Percentiles rank a stretch among this genome's conserved stretches.
Conservation (phyloP, 139 green algal species). For the Closterium sp. region DNA sequence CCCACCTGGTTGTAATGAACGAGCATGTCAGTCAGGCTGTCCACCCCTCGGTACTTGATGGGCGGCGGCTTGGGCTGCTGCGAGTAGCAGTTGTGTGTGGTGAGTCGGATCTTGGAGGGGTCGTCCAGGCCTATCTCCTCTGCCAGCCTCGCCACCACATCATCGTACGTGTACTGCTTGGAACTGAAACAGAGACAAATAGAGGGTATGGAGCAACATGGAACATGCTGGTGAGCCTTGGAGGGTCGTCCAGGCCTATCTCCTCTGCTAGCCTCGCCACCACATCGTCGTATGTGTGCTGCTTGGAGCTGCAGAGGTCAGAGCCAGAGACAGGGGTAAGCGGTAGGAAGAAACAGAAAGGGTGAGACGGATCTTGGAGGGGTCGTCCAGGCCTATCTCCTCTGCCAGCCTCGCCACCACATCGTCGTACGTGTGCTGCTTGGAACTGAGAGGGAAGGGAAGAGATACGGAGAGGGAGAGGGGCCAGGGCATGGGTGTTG, state of each 20-base stretch:
- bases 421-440: too few species aligned
- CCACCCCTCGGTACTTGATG: constrained; percentile 60
- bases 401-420: too few species aligned
- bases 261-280: constrained; percentile 59
- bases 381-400: constrained; percentile 59
- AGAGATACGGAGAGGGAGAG: too few species aligned
- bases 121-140: constrained; percentile 56
- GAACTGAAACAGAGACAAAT: not conserved
- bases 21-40: constrained; percentile 71
- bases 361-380: constrained; percentile 70
- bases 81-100: constrained; percentile 81
- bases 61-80: constrained; percentile 53
- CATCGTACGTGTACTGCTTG: constrained; percentile 71
- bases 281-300: constrained; percentile 78
- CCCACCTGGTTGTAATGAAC: constrained; percentile 48
- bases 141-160: constrained; percentile 69
- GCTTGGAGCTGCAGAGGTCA: too few species aligned
- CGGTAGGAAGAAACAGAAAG: too few species aligned
- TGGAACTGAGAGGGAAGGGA: too few species aligned
- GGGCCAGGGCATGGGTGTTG: too few species aligned
- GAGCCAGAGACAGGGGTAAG: too few species aligned
- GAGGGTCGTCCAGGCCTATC: too few species aligned
- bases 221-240: too few species aligned
- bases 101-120: constrained; percentile 66
- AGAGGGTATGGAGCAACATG: too few species aligned